Base-by-base conservation (phyloP, 352 stramenopile genomes). In the Phytophthora sansomeana region DNA sequence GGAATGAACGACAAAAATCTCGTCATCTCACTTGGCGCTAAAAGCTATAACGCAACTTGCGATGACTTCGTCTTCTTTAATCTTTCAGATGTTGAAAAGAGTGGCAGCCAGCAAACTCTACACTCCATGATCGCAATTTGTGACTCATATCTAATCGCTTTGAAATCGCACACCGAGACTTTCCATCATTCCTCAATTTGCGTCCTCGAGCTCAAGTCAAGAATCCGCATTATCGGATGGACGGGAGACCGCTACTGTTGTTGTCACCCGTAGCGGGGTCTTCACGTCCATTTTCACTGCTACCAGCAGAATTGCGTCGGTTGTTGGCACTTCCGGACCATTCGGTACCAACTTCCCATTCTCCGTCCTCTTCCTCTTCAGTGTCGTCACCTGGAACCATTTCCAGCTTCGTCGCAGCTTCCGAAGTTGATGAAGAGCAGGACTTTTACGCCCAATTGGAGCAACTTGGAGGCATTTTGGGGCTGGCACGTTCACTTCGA, bases 401-500 rank as follows among this genome's bases (percentile, higher is more conserved):
- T 43, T 38, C 41, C 56, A 67, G 56, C 32, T 49, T 38, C 28
- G 43, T 62, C 16, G 49, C 53, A 47, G 41, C 33, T 6, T 69
- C 62, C 3, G 46, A 55, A 16, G 52, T 44, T 6, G 30, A 44
- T 24, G 39, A 56, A 36, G 33, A 28, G 1, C 48, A 41, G 5
- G 36, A 52, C 30, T 67, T 67, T 17, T 49, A 64, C 7, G 48
- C 75, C 30, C 70, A 80, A 32, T 47, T 87, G 36, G 58, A 69
- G 21, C 24, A 19, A n/a, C 63, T 87, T 14, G 80, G 80, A 19
- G 81, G 80, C 1, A 57, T 86, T 24, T 58, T 76, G 19, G 80
- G 81, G 21, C 59, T 90, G 19, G 80, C 74, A 11, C 49, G 61
- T 5, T 47, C 46, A 10, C 67, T 88, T 9, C 49, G 59, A 17